Conservation (phyloP, 2,329 filamentous ascomycete genomes). For the Sclerotinia subarctica region DNA sequence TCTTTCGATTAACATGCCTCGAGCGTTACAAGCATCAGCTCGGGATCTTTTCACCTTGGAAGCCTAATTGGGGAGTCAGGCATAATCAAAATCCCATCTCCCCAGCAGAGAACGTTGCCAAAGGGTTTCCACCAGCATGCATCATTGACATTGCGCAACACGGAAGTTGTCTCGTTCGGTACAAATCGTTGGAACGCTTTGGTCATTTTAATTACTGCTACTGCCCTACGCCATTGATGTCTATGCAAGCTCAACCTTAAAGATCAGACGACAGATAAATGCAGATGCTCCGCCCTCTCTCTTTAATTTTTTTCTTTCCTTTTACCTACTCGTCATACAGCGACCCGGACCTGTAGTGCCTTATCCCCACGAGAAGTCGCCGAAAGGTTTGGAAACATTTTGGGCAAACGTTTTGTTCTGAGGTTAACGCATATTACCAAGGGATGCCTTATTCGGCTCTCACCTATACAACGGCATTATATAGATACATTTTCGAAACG, state of each 20-base stretch:
- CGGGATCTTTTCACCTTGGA: constrained; percentile 29
- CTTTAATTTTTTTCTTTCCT: constrained; percentile 28
- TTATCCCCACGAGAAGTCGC: constrained; percentile 12
- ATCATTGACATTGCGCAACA: constrained; percentile 34
- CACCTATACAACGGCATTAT: constrained; percentile 37
- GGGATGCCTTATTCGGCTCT: constrained; percentile 36
- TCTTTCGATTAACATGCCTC: constrained; percentile 17
- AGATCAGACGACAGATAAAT: constrained; percentile 39
- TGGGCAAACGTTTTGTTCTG: constrained; percentile 30
- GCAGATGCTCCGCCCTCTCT: constrained; percentile 33
- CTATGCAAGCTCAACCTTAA: constrained; percentile 34
- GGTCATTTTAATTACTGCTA: constrained; percentile 37
- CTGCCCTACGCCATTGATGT: constrained; percentile 31
- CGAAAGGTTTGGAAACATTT: constrained; percentile 29
- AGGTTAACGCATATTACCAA: constrained; percentile 29
- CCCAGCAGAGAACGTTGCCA: constrained; percentile 28
- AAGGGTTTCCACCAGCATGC: constrained; percentile 18
- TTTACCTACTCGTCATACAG: constrained; percentile 31
- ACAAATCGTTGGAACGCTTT: constrained; percentile 49
- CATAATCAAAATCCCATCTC: constrained; percentile 29
- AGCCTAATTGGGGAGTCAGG: constrained; percentile 27
- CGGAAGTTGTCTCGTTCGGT: constrained; percentile 49
- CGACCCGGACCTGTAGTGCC: constrained; percentile 27
- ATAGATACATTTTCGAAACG: constrained; percentile 35
- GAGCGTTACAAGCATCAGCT: constrained; percentile 26